Evolutionary conservation across 2,329 filamentous ascomycete genomes (phyloP), one percentile per base, ranked within the genome.

Genomic region (Talaromyces rugulosus): DNA sequence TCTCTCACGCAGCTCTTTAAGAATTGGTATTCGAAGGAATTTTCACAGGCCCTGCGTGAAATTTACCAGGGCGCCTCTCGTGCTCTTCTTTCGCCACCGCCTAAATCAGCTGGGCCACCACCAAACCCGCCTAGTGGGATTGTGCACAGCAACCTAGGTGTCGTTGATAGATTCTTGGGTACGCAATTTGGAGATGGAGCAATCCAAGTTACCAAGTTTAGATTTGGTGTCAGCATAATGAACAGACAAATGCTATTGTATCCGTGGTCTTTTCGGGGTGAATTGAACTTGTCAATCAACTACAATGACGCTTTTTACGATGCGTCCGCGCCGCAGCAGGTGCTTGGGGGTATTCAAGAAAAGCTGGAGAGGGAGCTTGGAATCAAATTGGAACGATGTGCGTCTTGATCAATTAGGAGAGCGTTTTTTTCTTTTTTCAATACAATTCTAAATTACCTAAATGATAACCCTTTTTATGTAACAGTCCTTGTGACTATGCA

Each of bases 171-270:
- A 16, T 62, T 57, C 42, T 40, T n/a, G 23, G 11, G 28, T 1
- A 42, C 52, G 16, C 28, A 57, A 12, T 28, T 27, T 16, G 11
- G 16, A 36, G 56, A 34, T 9, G 51, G 51, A 6, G 27, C 23
- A 8, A n/a, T 65, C 8, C 28, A 60, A 14, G 54, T 66, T 5
- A 51, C 30, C 4, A 28, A 33, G 9, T 66, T 62, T 28, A 44
- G 57, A 34, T 65, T 66, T 36, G 65, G 65, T 16, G 60, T 65
- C n/a, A 63, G 56, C 30, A 63, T 66, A 30, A 58, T 66, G 56
- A 66, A 62, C 16, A 56, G 63, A 18, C 65, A 66, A 58, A 64
- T 63, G 54, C 50, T 65, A 28, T 33, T 66, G n/a, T 66, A 66
- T 52, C 58, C 58, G 5, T 65, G 63, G 61, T 64, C 65, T 18